Conservation (phyloP, 139 green algal genomes). For the Haematococcus lacustris region DNA sequence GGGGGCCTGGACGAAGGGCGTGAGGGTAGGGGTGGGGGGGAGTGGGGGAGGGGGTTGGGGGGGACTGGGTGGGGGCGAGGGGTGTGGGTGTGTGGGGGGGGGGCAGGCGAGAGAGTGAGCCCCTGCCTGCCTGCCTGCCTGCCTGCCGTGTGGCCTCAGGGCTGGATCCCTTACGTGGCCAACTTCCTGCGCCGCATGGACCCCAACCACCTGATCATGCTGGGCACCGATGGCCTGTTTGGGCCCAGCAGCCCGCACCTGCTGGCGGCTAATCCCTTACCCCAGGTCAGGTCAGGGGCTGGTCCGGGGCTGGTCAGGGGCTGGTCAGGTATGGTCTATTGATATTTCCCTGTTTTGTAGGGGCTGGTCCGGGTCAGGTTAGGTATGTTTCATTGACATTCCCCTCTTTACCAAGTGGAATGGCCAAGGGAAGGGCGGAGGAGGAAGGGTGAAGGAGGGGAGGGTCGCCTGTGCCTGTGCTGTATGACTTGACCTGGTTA, state of each 20-base stretch:
- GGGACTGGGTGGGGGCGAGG: not conserved
- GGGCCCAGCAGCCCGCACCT: conserved; percentile 21
- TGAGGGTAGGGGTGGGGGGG: too few species aligned
- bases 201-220: conserved; percentile 62
- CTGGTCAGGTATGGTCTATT: not conserved
- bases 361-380: not conserved
- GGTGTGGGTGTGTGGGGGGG: not conserved
- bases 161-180: conserved; percentile 29
- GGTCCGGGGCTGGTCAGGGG: not conserved
- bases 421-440: not conserved
- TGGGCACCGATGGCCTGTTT: conserved; percentile 48
- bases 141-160: too few species aligned
- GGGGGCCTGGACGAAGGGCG: not conserved
- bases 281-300: not conserved
- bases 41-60: not conserved
- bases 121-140: too few species aligned
- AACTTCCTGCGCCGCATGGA: conserved; percentile 34
- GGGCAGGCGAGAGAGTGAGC: too few species aligned
- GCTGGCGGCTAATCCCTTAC: conserved; percentile 20
- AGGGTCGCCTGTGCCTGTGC: too few species aligned
- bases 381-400: not conserved
- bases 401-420: not conserved
- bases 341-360: not conserved
- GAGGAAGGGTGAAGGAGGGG: not conserved
- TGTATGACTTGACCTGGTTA: too few species aligned